Conservation (phyloP, 768 basidiomycete species). For the Rubroboletus satanas region DNA sequence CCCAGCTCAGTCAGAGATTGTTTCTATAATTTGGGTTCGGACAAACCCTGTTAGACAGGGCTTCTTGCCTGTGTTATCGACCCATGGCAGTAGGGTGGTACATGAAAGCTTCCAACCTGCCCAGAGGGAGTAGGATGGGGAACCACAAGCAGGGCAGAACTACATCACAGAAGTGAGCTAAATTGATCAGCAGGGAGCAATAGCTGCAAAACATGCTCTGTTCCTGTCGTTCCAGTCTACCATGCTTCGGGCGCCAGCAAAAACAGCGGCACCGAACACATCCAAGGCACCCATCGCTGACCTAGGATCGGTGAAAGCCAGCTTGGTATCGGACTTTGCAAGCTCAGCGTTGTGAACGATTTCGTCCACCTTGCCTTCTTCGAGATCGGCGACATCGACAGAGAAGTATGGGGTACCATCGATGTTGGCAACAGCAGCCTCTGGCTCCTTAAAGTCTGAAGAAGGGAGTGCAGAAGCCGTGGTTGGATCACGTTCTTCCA, state of each 20-base stretch:
- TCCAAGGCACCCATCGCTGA: conserved; percentile 54
- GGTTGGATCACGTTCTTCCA: conserved; percentile 54
- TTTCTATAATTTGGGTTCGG: neutral
- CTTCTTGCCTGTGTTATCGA: conserved; percentile 54
- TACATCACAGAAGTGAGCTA: conserved; percentile 27
- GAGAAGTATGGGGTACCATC: conserved; percentile 86
- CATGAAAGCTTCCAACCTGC: conserved; percentile 95
- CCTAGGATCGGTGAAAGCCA: conserved; percentile 68
- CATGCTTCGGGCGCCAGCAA: conserved; percentile 75
- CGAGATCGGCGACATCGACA: conserved; percentile 62
- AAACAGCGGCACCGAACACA: conserved; percentile 65
- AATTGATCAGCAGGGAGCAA: neutral
- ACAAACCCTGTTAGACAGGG: conserved; percentile 72
- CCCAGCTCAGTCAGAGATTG: conserved; percentile 13
- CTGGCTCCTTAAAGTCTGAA: conserved; percentile 58
- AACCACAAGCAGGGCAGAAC: conserved; percentile 91
- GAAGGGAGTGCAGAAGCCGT: conserved; percentile 55
- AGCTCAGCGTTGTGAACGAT: conserved; percentile 38
- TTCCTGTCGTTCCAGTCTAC: conserved; percentile 93
- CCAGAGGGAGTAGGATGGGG: conserved; percentile 81
- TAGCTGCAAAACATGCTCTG: conserved; percentile 45
- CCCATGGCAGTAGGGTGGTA: conserved; percentile 70
- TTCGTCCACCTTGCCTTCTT: conserved; percentile 40
- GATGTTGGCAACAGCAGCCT: conserved; percentile 52
- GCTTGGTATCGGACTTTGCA: conserved; percentile 34